Conservation (phyloP, 2,329 filamentous ascomycete species). For the Calonectria naviculata region DNA sequence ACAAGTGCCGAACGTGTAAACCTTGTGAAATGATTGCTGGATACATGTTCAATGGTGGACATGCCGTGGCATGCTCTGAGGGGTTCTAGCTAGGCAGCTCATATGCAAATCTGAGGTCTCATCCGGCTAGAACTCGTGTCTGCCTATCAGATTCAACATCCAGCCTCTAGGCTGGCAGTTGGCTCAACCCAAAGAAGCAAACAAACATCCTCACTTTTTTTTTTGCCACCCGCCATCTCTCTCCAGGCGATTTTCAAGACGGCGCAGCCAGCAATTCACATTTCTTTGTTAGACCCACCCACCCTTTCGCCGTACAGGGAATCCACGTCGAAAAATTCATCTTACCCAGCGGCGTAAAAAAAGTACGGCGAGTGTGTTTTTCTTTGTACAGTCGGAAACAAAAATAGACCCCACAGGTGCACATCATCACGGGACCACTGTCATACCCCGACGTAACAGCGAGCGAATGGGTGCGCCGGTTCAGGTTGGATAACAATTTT, state of each 20-base stretch:
- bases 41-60: not conserved
- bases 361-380: not conserved
- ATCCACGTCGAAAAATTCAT: not conserved
- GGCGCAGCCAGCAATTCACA: not conserved
- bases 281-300: not conserved
- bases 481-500: not conserved
- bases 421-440: constrained; percentile 36
- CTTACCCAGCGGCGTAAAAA: not conserved
- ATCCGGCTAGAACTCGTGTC: not conserved
- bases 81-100: constrained; percentile 23
- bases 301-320: not conserved
- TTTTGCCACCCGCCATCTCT: not conserved
- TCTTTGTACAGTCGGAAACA: not conserved
- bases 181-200: not conserved
- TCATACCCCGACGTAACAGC: constrained; percentile 12
- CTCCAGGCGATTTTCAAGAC: not conserved
- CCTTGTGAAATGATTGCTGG: not conserved
- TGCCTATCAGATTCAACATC: not conserved
- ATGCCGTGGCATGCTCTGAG: constrained; percentile 33
- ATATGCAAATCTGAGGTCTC: not conserved
- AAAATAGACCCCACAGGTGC: constrained; percentile 34
- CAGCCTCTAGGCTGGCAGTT: not conserved
- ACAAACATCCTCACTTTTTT: not conserved
- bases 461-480: not conserved
- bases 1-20: not conserved